These are phyloP conservation scores for Dactylonectria estremocensis DNA, from an alignment of 2,329 filamentous ascomycete species.

Conservation along the genomic window DNA sequence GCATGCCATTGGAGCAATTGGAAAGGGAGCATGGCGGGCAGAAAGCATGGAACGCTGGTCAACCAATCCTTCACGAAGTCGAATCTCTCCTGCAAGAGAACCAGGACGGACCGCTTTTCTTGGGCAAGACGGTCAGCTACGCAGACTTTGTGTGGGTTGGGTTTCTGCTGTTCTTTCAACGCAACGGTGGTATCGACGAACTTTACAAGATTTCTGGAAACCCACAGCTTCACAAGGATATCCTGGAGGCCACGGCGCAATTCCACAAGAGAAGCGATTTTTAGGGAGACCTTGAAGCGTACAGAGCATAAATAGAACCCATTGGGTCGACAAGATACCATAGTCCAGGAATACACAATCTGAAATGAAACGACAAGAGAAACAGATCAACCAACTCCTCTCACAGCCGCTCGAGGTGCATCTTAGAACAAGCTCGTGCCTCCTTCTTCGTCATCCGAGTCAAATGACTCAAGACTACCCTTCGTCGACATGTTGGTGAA, in stretches of 20 bases:
- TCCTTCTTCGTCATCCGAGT: slow-evolving; percentile 40
- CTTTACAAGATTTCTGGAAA: slow-evolving; percentile 58
- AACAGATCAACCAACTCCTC: neutral
- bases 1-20: slow-evolving; percentile 68
- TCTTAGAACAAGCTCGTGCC: slow-evolving; percentile 20
- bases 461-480: slow-evolving; percentile 20
- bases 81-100: slow-evolving; percentile 68
- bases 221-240: slow-evolving; percentile 53
- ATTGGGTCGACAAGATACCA: slow-evolving; percentile 10
- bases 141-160: slow-evolving; percentile 72
- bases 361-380: neutral
- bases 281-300: slow-evolving; percentile 40
- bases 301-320: neutral
- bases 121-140: slow-evolving; percentile 69
- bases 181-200: slow-evolving; percentile 53
- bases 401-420: neutral
- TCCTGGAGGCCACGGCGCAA: slow-evolving; percentile 58
- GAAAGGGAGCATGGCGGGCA: slow-evolving; percentile 65
- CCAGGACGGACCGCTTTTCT: slow-evolving; percentile 71
- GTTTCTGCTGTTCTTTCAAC: slow-evolving; percentile 60
- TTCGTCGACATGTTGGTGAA: slow-evolving; percentile 13
- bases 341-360: slow-evolving; percentile 7
- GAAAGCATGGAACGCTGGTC: slow-evolving; percentile 62
- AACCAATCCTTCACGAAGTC: slow-evolving; percentile 53
- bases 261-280: slow-evolving; percentile 59